Conservation (phyloP, 257 asterid genomes). For the Penstemon davidsonii region DNA sequence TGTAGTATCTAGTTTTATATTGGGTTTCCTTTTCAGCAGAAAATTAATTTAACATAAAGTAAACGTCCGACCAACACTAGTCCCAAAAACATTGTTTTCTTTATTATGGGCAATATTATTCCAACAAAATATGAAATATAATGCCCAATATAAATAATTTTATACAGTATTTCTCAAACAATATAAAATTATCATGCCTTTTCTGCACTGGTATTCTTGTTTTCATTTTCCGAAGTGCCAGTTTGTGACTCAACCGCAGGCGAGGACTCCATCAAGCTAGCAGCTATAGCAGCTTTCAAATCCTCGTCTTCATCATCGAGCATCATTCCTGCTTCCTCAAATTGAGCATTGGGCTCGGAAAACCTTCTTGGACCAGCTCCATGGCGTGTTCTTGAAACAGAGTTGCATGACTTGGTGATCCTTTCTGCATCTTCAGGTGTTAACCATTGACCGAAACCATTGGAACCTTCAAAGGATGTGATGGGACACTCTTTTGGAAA, state of each 20-base stretch:
- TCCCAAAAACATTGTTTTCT: too few relatives aligned
- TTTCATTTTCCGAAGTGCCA: conserved; percentile 25
- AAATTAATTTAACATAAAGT: too few relatives aligned
- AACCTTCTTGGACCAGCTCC: conserved; percentile 31
- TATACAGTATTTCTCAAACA: neutral
- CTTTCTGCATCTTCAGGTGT: conserved; percentile 90
- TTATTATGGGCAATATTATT: too few relatives aligned
- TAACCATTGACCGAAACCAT: conserved; percentile 93
- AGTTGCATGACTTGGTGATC: conserved; percentile 74
- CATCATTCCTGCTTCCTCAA: conserved; percentile 30
- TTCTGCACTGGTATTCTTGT: conserved; percentile 24
- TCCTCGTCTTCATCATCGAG: conserved; percentile 81
- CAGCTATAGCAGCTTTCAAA: conserved; percentile 94
- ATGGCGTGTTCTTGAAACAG: conserved; percentile 33
- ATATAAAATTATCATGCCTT: conserved; percentile 20
- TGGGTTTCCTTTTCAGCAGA: too few relatives aligned
- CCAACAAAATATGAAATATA: too few relatives aligned
- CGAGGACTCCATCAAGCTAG: conserved; percentile 74
- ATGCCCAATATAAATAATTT: neutral
- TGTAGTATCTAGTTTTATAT: too few relatives aligned
- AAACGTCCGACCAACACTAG: too few relatives aligned
- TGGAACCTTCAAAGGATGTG: conserved; percentile 74
- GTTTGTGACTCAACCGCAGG: conserved; percentile 34
- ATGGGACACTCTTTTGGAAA: conserved; percentile 84
- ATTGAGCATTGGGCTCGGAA: conserved; percentile 30